Base-by-base conservation (phyloP, 2,329 filamentous ascomycete species). In the Pochonia chlamydosporia region DNA sequence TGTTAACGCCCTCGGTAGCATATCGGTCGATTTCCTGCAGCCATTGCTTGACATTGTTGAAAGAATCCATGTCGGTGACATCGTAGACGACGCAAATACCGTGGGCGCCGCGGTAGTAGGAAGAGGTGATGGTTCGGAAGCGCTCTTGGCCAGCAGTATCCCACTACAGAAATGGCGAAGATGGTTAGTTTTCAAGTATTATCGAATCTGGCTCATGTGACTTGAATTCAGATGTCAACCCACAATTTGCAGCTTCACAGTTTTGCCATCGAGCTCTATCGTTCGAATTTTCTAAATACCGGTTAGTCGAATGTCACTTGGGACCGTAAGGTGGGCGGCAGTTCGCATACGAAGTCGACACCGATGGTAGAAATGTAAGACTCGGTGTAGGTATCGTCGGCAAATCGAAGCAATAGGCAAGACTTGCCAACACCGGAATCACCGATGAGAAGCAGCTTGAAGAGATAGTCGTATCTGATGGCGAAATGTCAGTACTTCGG, bases 21-120 rank as follows among this genome's bases (percentile, higher is more conserved):
- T 99, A 97, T 70, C 93, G 85, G 77, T 99, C 93, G 62, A 99
- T 99, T 77, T 99, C 93, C 73, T 99, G 93, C 53, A 99, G 83
- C 93, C 93, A 99, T 80, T 99, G 93, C 87, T 99, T 97, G 63
- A 99, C 93, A 77, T 97, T 99, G 85, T 99, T 97, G 89, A 99
- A 99, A 25, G 89, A 96, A 71, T 97, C 93, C 92, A 97, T 96
- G 71, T 99, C 93, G 59, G 93, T 99, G 66, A 99, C 93, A 84
- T 99, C 93, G 81, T 97, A 99, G 68, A 99, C 93, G 60, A 99
- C 92, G 75, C 93, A 99, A 75, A 99, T 99, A 62, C 93, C 93
- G 75, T 97, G 93, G 58, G 93, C 93, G 64, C 93, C 93, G 67
- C 93, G 89, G 80, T 99, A 99, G 82, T 99, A 99, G 52, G 93